These are phyloP conservation scores for Plasmopara muralis DNA, from an alignment of 352 stramenopile species.

Conservation along the genomic window DNA sequence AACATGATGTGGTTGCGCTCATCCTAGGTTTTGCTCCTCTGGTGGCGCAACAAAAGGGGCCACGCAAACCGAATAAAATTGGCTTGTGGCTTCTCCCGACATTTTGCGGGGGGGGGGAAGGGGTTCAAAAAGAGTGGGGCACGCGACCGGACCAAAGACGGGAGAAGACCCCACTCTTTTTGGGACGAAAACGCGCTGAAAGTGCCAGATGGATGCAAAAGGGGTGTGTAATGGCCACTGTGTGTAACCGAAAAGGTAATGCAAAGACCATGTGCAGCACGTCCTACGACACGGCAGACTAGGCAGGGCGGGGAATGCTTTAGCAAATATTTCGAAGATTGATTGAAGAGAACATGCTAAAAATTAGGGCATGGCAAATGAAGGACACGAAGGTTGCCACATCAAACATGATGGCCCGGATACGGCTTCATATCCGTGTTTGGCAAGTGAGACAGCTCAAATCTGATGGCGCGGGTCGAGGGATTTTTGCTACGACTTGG, in stretches of 20 bases:
- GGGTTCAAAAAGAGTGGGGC: neutral
- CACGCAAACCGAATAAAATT: conserved; percentile 13
- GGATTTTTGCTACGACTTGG: no score
- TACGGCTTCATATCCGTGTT: no score
- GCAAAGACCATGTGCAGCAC: neutral
- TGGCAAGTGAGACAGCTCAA: no score
- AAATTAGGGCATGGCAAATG: no score
- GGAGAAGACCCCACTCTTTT: neutral
- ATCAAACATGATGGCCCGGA: no score
- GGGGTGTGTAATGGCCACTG: conserved; percentile 21
- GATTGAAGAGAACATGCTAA: no score
- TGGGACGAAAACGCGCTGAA: neutral
- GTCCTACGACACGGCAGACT: neutral
- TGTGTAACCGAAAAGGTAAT: conserved; percentile 19
- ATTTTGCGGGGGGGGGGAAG: neutral
- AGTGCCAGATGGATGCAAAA: conserved; percentile 1
- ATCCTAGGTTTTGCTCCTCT: conserved; percentile 13
- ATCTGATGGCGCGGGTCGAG: no score
- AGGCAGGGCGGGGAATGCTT: no score
- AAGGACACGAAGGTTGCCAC: no score
- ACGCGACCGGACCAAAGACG: no score
- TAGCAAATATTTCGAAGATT: no score
- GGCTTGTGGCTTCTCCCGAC: conserved; percentile 17
- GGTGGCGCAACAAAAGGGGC: conserved; percentile 5
- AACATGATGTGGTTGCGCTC: conserved; percentile 16